phyloP scores from a whole-genome alignment of 352 stramenopile species.

The Phytophthora nicotianae region DNA sequence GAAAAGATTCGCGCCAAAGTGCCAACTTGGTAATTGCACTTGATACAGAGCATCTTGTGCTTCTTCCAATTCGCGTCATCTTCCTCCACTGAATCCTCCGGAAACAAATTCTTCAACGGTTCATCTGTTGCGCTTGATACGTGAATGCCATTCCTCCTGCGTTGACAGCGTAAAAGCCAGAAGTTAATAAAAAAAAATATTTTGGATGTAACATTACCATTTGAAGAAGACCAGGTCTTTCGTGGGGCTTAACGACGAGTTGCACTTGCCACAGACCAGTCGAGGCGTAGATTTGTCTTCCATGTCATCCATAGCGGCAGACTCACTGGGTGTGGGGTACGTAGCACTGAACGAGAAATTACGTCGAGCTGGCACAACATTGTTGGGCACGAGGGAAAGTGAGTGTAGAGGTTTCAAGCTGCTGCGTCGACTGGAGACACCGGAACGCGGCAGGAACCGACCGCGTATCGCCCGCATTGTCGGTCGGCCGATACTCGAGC shows the following conservation, averaged over 20 bases:
- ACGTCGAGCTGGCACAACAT: conserved; percentile 13
- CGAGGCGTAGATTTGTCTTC: conserved; percentile 53
- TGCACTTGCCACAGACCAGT: conserved; percentile 77
- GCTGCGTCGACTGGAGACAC: conserved; percentile 9
- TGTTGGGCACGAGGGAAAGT: conserved; percentile 3
- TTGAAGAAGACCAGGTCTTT: conserved; percentile 81
- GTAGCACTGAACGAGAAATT: conserved; percentile 55
- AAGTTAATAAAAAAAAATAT: neutral
- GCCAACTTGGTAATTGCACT: conserved; percentile 66
- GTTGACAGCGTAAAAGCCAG: neutral
- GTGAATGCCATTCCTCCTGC: conserved; percentile 73
- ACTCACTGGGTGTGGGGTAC: conserved; percentile 64
- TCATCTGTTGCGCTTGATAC: conserved; percentile 71
- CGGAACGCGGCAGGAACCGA: conserved; percentile 20
- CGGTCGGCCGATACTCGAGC: conserved; percentile 12
- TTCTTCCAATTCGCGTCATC: conserved; percentile 57
- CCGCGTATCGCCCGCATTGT: conserved; percentile 23
- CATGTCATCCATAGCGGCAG: conserved; percentile 42
- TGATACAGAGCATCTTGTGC: conserved; percentile 71
- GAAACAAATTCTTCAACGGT: conserved; percentile 58
- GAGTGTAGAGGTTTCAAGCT: conserved; percentile 15
- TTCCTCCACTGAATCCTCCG: conserved; percentile 44
- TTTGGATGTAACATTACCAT: conserved; percentile 38
- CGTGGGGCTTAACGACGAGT: conserved; percentile 57
- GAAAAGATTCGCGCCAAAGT: conserved; percentile 65